Conservation (phyloP, 2,329 filamentous ascomycete genomes). For the Fusarium decemcellulare region DNA sequence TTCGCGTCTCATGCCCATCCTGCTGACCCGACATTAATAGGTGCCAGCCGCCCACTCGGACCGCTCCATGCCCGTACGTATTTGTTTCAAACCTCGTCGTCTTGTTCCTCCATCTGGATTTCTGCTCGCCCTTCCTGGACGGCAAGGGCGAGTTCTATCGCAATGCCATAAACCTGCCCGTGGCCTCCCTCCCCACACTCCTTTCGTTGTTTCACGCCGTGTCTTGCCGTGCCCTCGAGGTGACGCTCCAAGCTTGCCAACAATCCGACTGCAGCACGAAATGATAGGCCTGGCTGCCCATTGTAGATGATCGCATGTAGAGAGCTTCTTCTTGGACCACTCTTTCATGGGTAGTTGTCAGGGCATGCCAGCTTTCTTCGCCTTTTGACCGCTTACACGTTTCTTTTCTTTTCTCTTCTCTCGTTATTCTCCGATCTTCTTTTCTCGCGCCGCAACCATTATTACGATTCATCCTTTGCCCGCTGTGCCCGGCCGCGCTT, state of each 20-base stretch:
- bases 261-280: neutral
- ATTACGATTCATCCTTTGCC: conserved; percentile 6
- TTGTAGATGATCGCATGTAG: conserved; percentile 44
- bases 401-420: conserved; percentile 30
- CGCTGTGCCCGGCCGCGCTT: conserved; percentile 17
- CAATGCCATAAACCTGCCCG: conserved; percentile 45
- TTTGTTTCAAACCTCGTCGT: conserved; percentile 48
- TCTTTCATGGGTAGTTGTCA: conserved; percentile 43
- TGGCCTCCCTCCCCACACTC: conserved; percentile 42
- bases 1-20: conserved; percentile 45
- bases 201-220: conserved; percentile 33
- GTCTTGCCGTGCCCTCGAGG: conserved; percentile 29
- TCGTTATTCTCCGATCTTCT: conserved; percentile 22
- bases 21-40: conserved; percentile 48
- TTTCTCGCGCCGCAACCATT: conserved; percentile 18
- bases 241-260: conserved; percentile 31
- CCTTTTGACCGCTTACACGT: conserved; percentile 30
- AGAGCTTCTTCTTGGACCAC: conserved; percentile 38
- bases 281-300: conserved; percentile 45
- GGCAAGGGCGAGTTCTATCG: conserved; percentile 43
- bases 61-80: conserved; percentile 37
- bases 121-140: conserved; percentile 40
- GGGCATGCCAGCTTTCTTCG: conserved; percentile 31
- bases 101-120: conserved; percentile 33
- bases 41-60: conserved; percentile 42